Evolutionary conservation across 2,329 filamentous ascomycete species (phyloP).

Genomic region (Emydomyces testavorans): DNA sequence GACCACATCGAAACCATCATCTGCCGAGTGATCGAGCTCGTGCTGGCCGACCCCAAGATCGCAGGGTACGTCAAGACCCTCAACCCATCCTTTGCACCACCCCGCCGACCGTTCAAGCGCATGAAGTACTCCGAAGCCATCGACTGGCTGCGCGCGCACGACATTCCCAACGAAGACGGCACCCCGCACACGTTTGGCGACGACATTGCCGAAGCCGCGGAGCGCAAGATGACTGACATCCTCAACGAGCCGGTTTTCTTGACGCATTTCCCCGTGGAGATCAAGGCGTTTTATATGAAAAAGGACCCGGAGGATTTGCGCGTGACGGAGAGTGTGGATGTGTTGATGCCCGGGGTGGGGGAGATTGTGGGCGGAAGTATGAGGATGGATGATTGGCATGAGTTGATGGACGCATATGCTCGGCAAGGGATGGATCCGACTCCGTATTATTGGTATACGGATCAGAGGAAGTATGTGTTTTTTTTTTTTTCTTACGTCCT

Average conservation of each 20-base stretch:
- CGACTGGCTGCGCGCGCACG: conserved; percentile 79
- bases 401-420: conserved; percentile 79
- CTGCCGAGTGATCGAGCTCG: conserved; percentile 70
- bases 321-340: conserved; percentile 87
- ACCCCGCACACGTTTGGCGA: conserved; percentile 85
- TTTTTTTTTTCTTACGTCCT: conserved; percentile 3
- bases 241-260: conserved; percentile 94
- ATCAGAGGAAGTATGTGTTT: conserved; percentile 73
- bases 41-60: conserved; percentile 60
- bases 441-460: conserved; percentile 97
- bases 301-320: conserved; percentile 65
- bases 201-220: conserved; percentile 94
- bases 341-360: conserved; percentile 81
- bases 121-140: conserved; percentile 95
- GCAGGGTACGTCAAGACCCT: conserved; percentile 66
- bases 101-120: conserved; percentile 75
- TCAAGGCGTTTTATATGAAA: conserved; percentile 99
- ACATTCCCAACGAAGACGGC: conserved; percentile 87
- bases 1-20: conserved; percentile 77
- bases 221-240: conserved; percentile 91
- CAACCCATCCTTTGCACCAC: conserved; percentile 80
- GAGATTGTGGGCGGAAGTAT: conserved; percentile 95
- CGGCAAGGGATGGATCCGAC: conserved; percentile 72
- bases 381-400: conserved; percentile 86
- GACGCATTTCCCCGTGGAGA: conserved; percentile 91